Evolutionary conservation across 768 basidiomycete genomes (phyloP).

Genomic region (Suillus variegatus): DNA sequence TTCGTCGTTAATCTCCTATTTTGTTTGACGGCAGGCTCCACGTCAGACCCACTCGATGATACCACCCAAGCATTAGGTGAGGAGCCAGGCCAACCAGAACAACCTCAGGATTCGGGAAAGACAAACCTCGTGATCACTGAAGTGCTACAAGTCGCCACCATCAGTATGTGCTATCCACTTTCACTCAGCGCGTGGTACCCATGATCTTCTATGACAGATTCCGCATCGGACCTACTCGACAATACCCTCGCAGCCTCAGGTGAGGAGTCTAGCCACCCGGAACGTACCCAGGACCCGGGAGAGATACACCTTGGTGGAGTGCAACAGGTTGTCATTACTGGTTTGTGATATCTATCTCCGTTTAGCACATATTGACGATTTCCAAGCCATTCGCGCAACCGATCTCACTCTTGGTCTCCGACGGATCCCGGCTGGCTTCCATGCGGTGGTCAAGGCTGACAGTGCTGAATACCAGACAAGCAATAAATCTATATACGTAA

Average conservation of each 20-base stretch:
- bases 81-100: no score
- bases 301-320: not conserved
- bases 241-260: no score
- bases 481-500: not conserved
- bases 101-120: no score
- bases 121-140: no score
- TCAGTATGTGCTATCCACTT: no score
- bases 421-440: slow-evolving; percentile 9
- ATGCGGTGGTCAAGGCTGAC: not conserved
- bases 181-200: no score
- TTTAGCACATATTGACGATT: not conserved
- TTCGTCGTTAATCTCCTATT: not conserved
- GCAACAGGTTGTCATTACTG: not conserved
- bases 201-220: no score
- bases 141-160: not conserved
- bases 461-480: not conserved
- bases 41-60: not conserved
- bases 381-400: slow-evolving; percentile 13
- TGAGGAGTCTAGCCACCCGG: no score
- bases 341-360: not conserved
- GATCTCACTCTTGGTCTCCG: slow-evolving; percentile 7
- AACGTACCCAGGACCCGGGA: no score
- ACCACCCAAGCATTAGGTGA: no score
- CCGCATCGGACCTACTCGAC: no score
- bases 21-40: not conserved